Conservation (phyloP, 306 rosid species). For the Quercus robur region DNA sequence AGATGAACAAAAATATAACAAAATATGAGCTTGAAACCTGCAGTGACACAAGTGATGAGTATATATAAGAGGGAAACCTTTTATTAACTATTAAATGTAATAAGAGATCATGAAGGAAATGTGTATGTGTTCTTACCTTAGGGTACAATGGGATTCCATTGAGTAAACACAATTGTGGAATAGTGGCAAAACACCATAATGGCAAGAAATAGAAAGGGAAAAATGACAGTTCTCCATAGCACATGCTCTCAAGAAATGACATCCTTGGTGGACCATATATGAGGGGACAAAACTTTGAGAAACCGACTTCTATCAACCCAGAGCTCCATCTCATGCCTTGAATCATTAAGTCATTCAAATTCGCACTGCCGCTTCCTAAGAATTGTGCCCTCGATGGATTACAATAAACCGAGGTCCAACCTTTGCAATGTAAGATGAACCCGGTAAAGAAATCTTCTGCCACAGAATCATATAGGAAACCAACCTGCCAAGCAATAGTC, state of each 20-base stretch:
- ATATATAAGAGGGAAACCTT: not conserved
- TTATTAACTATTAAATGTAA: not conserved
- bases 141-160: slow-evolving; percentile 59
- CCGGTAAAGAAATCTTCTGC: slow-evolving; percentile 64
- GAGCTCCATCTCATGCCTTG: slow-evolving; percentile 65
- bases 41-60: not conserved
- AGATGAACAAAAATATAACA: slow-evolving; percentile 36
- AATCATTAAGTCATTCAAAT: slow-evolving; percentile 51
- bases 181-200: slow-evolving; percentile 49
- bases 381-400: slow-evolving; percentile 59
- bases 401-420: slow-evolving; percentile 64
- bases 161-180: slow-evolving; percentile 63
- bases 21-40: slow-evolving; percentile 54
- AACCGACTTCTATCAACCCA: slow-evolving; percentile 54
- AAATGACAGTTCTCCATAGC: slow-evolving; percentile 38
- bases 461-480: slow-evolving; percentile 52
- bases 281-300: slow-evolving; percentile 62
- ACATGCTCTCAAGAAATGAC: slow-evolving; percentile 46
- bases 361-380: slow-evolving; percentile 51
- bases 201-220: slow-evolving; percentile 34
- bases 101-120: not conserved
- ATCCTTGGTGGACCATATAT: slow-evolving; percentile 38
- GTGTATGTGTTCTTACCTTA: slow-evolving; percentile 38
- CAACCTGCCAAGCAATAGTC: slow-evolving; percentile 38
- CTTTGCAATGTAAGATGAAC: slow-evolving; percentile 49